phyloP scores from a whole-genome alignment of 2,329 filamentous ascomycete species.

The Dothistroma septosporum region DNA sequence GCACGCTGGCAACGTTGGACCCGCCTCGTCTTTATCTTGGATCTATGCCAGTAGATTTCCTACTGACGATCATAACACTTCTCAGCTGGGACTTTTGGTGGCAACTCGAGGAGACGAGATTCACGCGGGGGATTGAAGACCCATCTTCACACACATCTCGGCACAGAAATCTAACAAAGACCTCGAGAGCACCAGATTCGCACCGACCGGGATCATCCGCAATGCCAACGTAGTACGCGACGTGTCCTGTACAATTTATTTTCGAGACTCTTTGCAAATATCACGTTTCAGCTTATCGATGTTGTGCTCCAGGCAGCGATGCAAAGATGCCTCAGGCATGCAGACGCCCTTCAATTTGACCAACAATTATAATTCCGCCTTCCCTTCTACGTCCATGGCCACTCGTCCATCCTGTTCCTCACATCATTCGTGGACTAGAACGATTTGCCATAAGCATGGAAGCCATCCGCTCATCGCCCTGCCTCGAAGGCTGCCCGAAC shows the following conservation, averaged over 20 bases:
- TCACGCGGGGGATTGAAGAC: slow-evolving; percentile 9
- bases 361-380: background rate
- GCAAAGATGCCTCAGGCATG: background rate
- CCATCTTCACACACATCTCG: background rate
- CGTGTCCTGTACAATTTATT: background rate
- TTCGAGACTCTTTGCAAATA: background rate
- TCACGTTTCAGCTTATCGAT: background rate
- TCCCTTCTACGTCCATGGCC: background rate
- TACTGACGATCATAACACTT: slow-evolving; percentile 22
- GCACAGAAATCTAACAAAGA: background rate
- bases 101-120: slow-evolving; percentile 14
- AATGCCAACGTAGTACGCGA: background rate
- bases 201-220: background rate
- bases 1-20: slow-evolving; percentile 4
- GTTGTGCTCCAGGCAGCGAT: background rate
- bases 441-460: background rate
- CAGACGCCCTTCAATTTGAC: background rate
- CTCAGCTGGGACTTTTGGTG: slow-evolving; percentile 17
- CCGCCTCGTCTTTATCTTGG: slow-evolving; percentile 30
- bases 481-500: background rate
- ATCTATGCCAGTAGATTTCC: slow-evolving; percentile 32
- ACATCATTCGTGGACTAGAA: background rate
- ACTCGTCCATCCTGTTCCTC: background rate
- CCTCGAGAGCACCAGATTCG: background rate
- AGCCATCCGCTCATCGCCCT: background rate